These are phyloP conservation scores for Rhynchospora pubera DNA, from an alignment of 176 grass and related monocot species.

Conservation along the genomic window DNA sequence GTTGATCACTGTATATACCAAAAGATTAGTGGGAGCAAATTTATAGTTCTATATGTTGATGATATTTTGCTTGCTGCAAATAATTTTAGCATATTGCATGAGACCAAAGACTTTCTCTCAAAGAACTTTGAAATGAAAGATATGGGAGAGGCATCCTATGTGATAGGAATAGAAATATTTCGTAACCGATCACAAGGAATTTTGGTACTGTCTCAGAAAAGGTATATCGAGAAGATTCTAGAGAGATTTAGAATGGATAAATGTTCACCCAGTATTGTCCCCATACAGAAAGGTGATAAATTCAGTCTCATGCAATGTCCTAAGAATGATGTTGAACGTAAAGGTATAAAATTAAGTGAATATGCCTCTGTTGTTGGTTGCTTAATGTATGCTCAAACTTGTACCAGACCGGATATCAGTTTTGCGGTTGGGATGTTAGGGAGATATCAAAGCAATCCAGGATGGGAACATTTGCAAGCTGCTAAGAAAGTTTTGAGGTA, in stretches of 20 bases:
- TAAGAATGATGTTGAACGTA: slow-evolving; percentile 3
- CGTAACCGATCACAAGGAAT: neutral
- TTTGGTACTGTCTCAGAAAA: slow-evolving; percentile 11
- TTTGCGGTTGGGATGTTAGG: neutral
- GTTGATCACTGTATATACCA: slow-evolving; percentile 14
- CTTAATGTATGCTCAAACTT: neutral
- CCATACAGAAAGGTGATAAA: neutral
- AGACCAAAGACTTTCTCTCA: slow-evolving; percentile 8
- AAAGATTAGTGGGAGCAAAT: slow-evolving; percentile 20
- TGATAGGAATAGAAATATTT: neutral
- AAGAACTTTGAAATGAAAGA: slow-evolving; percentile 27
- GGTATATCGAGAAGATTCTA: neutral
- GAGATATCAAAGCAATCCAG: neutral
- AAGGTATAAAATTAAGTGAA: neutral
- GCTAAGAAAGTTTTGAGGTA: neutral
- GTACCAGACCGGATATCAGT: slow-evolving; percentile 1
- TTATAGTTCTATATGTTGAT: slow-evolving; percentile 20
- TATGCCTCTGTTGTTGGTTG: neutral
- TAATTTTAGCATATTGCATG: neutral
- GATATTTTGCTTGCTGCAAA: slow-evolving; percentile 14
- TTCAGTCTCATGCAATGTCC: slow-evolving; percentile 5
- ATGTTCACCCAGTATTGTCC: neutral
- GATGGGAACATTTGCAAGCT: neutral
- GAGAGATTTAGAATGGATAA: slow-evolving; percentile 10
- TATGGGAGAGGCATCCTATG: slow-evolving; percentile 7